These are phyloP conservation scores for Pelargonium myrrhifolium DNA, from an alignment of 441 rosid species.

Conservation along the genomic window DNA sequence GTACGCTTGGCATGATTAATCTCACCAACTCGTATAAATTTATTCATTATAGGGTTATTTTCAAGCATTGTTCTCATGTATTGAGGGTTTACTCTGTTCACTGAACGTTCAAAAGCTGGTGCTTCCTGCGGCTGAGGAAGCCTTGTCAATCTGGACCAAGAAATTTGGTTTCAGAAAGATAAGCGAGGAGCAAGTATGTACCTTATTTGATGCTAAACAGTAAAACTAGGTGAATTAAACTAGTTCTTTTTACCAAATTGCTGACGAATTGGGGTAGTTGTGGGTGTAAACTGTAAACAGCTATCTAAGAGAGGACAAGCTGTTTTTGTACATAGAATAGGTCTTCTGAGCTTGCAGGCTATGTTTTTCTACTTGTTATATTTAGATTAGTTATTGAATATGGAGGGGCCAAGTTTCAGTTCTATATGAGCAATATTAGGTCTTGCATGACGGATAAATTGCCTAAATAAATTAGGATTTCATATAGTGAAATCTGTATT, in stretches of 20 bases:
- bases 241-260: background rate
- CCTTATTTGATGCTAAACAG: background rate
- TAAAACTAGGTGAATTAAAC: constrained; percentile 3
- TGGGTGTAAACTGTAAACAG: background rate
- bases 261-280: background rate
- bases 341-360: too few relatives aligned
- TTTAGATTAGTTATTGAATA: background rate
- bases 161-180: constrained; percentile 81
- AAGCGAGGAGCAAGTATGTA: constrained; percentile 59
- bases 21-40: constrained; percentile 3
- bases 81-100: constrained; percentile 63
- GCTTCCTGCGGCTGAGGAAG: constrained; percentile 96
- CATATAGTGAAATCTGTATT: too few relatives aligned
- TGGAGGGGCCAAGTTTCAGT: background rate
- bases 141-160: constrained; percentile 87
- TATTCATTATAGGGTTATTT: constrained; percentile 64
- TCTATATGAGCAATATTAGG: too few relatives aligned
- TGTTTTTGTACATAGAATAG: too few relatives aligned
- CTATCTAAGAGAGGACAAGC: background rate
- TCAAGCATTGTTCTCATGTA: constrained; percentile 74
- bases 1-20: background rate
- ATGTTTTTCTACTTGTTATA: background rate
- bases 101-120: constrained; percentile 75
- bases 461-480: background rate
- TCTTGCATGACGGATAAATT: background rate